These are phyloP conservation scores for Phaeolepiota aurea DNA, from an alignment of 768 basidiomycete species.

Conservation along the genomic window DNA sequence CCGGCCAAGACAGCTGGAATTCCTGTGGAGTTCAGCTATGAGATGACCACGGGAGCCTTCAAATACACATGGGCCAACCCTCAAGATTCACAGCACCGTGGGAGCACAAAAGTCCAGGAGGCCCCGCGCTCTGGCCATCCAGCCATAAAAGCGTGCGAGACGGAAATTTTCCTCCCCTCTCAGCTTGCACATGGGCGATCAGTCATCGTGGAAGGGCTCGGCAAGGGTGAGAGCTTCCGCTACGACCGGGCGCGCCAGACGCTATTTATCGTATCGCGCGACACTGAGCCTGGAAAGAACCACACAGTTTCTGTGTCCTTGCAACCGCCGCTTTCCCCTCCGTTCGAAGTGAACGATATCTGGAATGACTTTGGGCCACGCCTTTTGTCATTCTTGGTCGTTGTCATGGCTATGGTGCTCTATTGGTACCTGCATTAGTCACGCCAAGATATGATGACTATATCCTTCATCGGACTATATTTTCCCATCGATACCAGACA, in stretches of 20 bases:
- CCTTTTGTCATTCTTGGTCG: conserved; percentile 11
- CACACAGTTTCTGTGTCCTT: conserved; percentile 50
- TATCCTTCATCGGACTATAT: not conserved
- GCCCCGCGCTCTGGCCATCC: conserved; percentile 34
- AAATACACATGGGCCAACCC: conserved; percentile 56
- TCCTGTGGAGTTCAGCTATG: conserved; percentile 67
- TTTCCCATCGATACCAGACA: not conserved
- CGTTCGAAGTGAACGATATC: conserved; percentile 54
- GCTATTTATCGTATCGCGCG: conserved; percentile 50
- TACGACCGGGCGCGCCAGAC: conserved; percentile 70
- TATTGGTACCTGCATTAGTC: conserved; percentile 6
- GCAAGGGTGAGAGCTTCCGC: conserved; percentile 36
- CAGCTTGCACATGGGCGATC: conserved; percentile 47
- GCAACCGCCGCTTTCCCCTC: conserved; percentile 38
- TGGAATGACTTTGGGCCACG: conserved; percentile 46
- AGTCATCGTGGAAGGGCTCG: conserved; percentile 51
- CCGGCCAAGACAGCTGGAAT: conserved; percentile 85
- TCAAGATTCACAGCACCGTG: conserved; percentile 7
- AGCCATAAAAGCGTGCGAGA: conserved; percentile 45
- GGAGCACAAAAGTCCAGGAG: conserved; percentile 14
- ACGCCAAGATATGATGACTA: no score
- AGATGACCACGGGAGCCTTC: conserved; percentile 66
- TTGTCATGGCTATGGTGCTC: conserved; percentile 12
- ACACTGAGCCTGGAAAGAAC: conserved; percentile 31
- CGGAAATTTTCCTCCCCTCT: conserved; percentile 79